Percentiles rank a stretch among this genome's conserved stretches.
phyloP scores from a whole-genome alignment of 2,329 filamentous ascomycete genomes.

The Fonsecaea monophora region DNA sequence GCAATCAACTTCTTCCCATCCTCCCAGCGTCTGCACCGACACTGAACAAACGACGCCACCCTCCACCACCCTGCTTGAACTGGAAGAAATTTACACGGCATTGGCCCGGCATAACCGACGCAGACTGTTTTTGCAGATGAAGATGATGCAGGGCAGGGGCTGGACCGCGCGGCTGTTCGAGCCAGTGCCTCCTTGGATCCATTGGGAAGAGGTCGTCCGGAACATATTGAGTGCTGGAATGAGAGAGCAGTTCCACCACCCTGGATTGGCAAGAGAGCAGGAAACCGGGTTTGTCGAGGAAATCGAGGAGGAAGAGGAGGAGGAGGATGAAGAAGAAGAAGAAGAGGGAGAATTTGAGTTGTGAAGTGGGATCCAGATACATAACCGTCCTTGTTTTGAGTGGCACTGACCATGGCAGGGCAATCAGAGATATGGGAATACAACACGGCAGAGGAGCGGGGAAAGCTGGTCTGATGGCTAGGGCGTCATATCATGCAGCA shows the following conservation, averaged over 20 bases:
- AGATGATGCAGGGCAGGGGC: neutral
- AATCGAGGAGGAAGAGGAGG: neutral
- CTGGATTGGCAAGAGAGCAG: neutral
- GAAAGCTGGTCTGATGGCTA: neutral
- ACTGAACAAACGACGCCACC: neutral
- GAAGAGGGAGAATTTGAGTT: conserved; percentile 18
- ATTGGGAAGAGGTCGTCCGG: conserved; percentile 6
- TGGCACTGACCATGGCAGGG: neutral
- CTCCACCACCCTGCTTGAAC: neutral
- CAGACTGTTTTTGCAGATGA: conserved; percentile 14
- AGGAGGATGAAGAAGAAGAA: neutral
- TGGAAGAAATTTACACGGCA: conserved; percentile 6
- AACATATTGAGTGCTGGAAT: neutral
- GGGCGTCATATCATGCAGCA: neutral
- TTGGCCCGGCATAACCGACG: conserved; percentile 4
- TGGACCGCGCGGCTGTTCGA: neutral
- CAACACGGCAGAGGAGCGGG: neutral
- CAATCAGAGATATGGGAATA: neutral
- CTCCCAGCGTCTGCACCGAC: no score
- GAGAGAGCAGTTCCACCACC: neutral
- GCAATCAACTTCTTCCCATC: neutral
- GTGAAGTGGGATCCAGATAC: conserved; percentile 6
- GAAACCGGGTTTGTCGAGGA: conserved; percentile 17
- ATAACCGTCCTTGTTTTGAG: neutral
- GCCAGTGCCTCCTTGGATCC: conserved; percentile 12